phyloP scores from a whole-genome alignment of 441 rosid species.

The Arabidopsis lyrata region DNA sequence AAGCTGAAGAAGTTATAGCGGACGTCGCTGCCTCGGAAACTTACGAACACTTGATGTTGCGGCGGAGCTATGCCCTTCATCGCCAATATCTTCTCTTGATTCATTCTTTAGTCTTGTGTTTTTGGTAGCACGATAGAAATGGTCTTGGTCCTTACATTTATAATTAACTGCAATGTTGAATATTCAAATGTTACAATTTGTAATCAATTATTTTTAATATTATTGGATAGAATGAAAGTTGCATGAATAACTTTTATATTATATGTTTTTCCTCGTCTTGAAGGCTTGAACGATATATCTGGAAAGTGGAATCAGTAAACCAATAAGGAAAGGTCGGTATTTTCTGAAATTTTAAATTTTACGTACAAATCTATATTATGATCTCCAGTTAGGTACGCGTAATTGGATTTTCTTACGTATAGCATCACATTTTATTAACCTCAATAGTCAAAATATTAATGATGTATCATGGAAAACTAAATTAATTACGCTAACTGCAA shows the following conservation, averaged over 20 bases:
- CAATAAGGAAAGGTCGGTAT: neutral
- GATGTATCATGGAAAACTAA: neutral
- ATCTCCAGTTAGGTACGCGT: neutral
- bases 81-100: neutral
- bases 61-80: neutral
- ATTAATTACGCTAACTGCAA: neutral
- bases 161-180: neutral
- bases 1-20: conserved; percentile 15
- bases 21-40: conserved; percentile 7
- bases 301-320: neutral
- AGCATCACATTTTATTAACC: neutral
- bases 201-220: neutral
- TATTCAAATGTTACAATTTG: neutral
- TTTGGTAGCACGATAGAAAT: neutral
- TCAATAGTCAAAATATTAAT: neutral
- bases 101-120: neutral
- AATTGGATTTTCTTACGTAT: neutral
- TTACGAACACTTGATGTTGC: conserved; percentile 1
- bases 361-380: neutral
- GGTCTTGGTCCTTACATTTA: neutral
- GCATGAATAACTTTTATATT: neutral
- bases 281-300: neutral
- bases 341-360: neutral
- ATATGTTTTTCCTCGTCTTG: neutral
- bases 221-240: neutral